Base-by-base conservation (phyloP, 805 yeast genomes). In the Blastobotrys muscicola region DNA sequence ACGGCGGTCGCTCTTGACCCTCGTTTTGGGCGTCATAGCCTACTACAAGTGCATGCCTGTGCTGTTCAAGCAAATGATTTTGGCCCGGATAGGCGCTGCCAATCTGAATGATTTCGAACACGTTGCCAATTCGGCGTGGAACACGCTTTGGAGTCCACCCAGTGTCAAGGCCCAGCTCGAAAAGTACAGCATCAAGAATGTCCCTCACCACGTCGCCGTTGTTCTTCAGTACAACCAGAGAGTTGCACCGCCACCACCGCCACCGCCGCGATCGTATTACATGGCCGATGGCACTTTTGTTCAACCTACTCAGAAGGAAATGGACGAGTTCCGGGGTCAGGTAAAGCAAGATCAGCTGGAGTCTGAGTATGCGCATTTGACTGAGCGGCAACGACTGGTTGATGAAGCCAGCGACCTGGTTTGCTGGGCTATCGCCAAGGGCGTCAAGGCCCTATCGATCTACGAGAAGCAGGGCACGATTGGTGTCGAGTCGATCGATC, bases 1-100 rank as follows among this genome's bases (percentile, higher is more conserved):
- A 4, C 29, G 33, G 14, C 45, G 50, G 13, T 37, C 51, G 11
- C 10, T 51, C 12, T 43, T 53, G 34, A 43, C 15, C 38, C 42
- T 16, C 9, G 10, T 47, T 20, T 39, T 47, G 11, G 30, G 15
- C n/a, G 5, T 41, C 14, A 40, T 46, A n/a, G 29, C 30, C 9
- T 39, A 12, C 35, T 49, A 40, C 33, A 10, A 32, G 26, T 20
- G 32, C 2, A 16, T 38, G n/a, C 38, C 36, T 4, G 36, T 39
- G 4, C 23, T 26, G 12, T 5, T 14, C 15, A 38, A 39, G 36
- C 31, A 35, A 14, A n/a, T 33, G 35, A 16, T 31, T 2, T 29
- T 32, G 12, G 32, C 40, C 29, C 37, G 38, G 36, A 29, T 40
- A 29, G 39, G 44, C 16, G 15, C 36, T 16, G 33, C 23, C 33